Conservation (phyloP, 2,329 filamentous ascomycete genomes). For the Diplocarpon mali region DNA sequence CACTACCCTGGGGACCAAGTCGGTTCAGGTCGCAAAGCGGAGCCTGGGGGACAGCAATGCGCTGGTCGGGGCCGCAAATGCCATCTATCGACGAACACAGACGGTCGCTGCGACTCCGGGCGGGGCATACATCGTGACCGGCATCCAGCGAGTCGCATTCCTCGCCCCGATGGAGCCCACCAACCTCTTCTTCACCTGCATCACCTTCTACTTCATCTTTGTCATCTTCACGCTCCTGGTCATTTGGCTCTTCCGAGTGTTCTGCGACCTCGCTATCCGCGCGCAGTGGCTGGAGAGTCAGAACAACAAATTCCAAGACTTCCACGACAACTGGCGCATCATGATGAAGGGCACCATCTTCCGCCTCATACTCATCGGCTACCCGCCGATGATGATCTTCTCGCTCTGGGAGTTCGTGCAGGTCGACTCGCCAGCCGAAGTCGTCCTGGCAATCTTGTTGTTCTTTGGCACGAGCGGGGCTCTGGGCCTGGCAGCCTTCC, state of each 20-base stretch:
- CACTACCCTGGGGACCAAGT: slow-evolving; percentile 60
- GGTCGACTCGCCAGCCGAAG: slow-evolving; percentile 72
- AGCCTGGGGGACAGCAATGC: slow-evolving; percentile 28
- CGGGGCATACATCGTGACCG: slow-evolving; percentile 55
- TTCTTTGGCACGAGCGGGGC: slow-evolving; percentile 69
- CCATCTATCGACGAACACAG: slow-evolving; percentile 26
- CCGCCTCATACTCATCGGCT: slow-evolving; percentile 80
- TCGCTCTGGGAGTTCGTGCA: slow-evolving; percentile 90
- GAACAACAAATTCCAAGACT: slow-evolving; percentile 65
- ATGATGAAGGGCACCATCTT: slow-evolving; percentile 90
- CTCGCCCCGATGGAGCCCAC: slow-evolving; percentile 73
- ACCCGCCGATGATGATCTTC: slow-evolving; percentile 80
- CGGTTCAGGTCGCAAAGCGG: slow-evolving; percentile 63
- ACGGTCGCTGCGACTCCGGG: slow-evolving; percentile 46
- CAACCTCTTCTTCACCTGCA: slow-evolving; percentile 86
- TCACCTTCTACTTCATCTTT: slow-evolving; percentile 82
- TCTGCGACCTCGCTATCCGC: slow-evolving; percentile 67
- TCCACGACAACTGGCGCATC: slow-evolving; percentile 86
- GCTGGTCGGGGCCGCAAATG: neutral
- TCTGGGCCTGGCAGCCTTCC: slow-evolving; percentile 75
- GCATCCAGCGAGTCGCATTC: slow-evolving; percentile 86
- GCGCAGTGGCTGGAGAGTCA: slow-evolving; percentile 69
- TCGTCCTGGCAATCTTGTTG: slow-evolving; percentile 82
- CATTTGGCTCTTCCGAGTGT: slow-evolving; percentile 68
- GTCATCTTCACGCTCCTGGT: slow-evolving; percentile 62